Evolutionary conservation across 164 flowering plant genomes (phyloP), one percentile per base, ranked within the genome.

Genomic region (Houttuynia cordata): DNA sequence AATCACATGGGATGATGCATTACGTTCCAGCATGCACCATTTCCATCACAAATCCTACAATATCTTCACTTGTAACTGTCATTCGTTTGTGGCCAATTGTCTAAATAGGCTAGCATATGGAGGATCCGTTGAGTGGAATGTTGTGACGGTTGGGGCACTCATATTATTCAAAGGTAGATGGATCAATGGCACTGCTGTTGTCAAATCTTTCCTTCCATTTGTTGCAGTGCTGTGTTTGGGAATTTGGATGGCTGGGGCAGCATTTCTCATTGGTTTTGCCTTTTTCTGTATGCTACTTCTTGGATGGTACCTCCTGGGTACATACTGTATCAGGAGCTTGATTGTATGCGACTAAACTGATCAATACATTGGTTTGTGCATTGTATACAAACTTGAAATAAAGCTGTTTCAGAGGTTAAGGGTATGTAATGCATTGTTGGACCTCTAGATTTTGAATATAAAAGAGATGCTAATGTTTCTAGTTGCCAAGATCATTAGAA

Each of bases 61-160:
- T 69, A 77, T 93, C 62, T 89, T 92, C 73, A 86, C 90, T 0
- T 89, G 98, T 82, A 93, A 93, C 78, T 82, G 87, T 71, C 82
- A 93, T 71, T 90, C 97, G 0, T 93, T 81, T 60, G 82, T 78
- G 10, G 90, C 97, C 41, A 78, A 81, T 69, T 89, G 90, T 68
- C 75, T 93, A 64, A 93, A 93, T 56, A 76, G 88, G 51, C 74
- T 90, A 39, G 71, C 80, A 56, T 89, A 87, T 62, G 80, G 75
- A 24, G 90, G 90, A 14, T 79, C 84, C 59, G 72, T 83, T 77
- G 70, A 65, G 3, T 93, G 98, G 98, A 93, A 87, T 76, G 82
- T 93, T 86, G 62, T 90, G 4, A 77, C 74, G 57, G 90, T 87
- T 49, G 94, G 78, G 10, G 79, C 74, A 45, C 79, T 89, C 15